Conservation (phyloP, 345 rosid genomes). For the Moricandia arvensis region DNA sequence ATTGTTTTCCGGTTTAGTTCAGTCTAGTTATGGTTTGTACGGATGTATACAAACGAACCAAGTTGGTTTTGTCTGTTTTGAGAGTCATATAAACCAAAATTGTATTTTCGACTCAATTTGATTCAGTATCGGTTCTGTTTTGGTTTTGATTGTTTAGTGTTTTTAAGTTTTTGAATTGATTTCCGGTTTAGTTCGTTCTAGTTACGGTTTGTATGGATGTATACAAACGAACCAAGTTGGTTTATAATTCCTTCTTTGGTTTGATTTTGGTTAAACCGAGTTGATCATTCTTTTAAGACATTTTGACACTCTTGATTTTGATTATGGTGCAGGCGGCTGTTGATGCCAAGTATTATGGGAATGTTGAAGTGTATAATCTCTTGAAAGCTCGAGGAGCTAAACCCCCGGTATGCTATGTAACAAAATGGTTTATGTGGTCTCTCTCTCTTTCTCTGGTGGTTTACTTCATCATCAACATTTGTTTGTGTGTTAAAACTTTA, state of each 20-base stretch:
- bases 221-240: not conserved
- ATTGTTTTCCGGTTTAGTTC: not conserved
- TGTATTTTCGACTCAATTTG: no score
- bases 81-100: not conserved
- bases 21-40: not conserved
- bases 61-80: not conserved
- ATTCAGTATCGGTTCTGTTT: not conserved
- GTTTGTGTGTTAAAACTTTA: slow-evolving; percentile 25
- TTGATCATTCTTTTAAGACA: no score
- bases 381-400: slow-evolving; percentile 93
- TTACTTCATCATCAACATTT: slow-evolving; percentile 15
- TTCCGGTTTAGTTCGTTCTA: not conserved
- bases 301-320: not conserved
- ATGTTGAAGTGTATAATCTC: slow-evolving; percentile 68
- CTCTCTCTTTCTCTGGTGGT: not conserved
- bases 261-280: not conserved
- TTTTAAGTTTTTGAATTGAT: no score
- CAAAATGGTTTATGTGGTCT: not conserved
- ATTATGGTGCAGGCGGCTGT: slow-evolving; percentile 69
- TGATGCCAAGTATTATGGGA: slow-evolving; percentile 89
- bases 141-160: no score
- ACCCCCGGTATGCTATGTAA: slow-evolving; percentile 53
- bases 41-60: not conserved
- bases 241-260: not conserved
- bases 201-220: not conserved